Evolutionary conservation across 441 rosid genomes (phyloP), one percentile per base, ranked within the genome.

Genomic region (Viola pubescens): DNA sequence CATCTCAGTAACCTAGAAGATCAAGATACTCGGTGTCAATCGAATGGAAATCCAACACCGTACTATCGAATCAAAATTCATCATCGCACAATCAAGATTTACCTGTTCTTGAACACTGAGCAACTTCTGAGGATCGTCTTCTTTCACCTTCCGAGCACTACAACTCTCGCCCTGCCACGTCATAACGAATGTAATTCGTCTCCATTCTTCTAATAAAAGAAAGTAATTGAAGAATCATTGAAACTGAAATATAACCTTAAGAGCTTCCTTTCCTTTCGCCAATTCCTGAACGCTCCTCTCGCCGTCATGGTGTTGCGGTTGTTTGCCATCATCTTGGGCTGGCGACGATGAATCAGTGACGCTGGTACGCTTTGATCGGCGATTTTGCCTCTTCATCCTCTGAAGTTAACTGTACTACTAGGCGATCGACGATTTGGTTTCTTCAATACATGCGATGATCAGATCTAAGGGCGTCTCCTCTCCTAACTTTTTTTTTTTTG

Each of bases 381-480:
- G 88, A 75, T 77, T 87, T 38, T 66, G 69, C 74, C 75, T 85
- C 81, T 75, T 85, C 90, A 85, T 86, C 58, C 66, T 69, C 70
- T 47, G 54, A 19, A 3, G 6, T 10, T 19, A 37, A 19, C 37
- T 64, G n/a, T 2, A 4, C 4, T 10, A 6, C 4, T 47, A 5
- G 19, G 12, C 9, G 14, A n/a, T n/a, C 44, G 50, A 46, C 7
- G 42, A 58, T 62, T 26, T 38, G 59, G 12, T 19, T 41, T 12
- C 8, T 9, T 5, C 38, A 2, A 9, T 9, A 6, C 48, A 11
- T 7, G 6, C 40, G 2, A 19, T 50, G 10, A 16, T n/a, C 7
- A 50, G 11, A 50, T 43, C 46, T 9, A 43, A 43, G 1, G 10
- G 7, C 46, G 7, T 9, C 10, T 9, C 10, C 46, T 43, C 46